Base-by-base conservation (phyloP, 768 basidiomycete genomes). In the Stropharia rugosoannulata region DNA sequence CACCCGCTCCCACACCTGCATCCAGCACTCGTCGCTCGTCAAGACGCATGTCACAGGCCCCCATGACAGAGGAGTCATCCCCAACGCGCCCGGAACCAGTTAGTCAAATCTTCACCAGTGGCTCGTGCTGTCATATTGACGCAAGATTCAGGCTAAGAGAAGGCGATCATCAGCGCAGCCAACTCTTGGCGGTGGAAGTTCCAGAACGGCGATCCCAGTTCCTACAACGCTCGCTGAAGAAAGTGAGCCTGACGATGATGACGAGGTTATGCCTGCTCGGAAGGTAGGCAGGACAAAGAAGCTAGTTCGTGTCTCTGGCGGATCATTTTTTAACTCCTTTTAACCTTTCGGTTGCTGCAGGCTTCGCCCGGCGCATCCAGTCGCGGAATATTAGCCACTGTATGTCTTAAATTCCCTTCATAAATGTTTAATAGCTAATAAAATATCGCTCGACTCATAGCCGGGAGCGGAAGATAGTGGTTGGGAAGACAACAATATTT, bases 401-500 rank as follows among this genome's bases (percentile, higher is more conserved):
- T 77, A 47, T 42, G 70, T 66, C 18, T 38, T 54, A 45, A 10
- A 45, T 5, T 32, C 29, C 29, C 11, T 27, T 4, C 29, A 22
- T 25, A 46, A 22, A 29, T 35, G 46, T 19, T 10, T 16, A 1
- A 15, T 16, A 12, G 25, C 45, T 49, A 37, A 10, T 29, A 22
- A 53, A 56, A 37, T 12, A 35, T 43, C 37, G 29, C 19, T 22
- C 44, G 16, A 32, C 18, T 41, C 42, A 2, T 54, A 69, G 66
- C 65, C 65, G 37, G 67, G 63, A 18, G 73, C 67, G 25, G 87
- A 89, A 38, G 89, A 90, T 51, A 92, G 90, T 62, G 90, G 89
- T 35, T 93, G 91, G 90, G 91, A 93, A 64, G 91, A 93, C 60
- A 92, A 91, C 64, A 93, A 94, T 59, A 83, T 92, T 27, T 94